These are phyloP conservation scores for Pythium guiyangense DNA, from an alignment of 352 stramenopile species.

Conservation along the genomic window DNA sequence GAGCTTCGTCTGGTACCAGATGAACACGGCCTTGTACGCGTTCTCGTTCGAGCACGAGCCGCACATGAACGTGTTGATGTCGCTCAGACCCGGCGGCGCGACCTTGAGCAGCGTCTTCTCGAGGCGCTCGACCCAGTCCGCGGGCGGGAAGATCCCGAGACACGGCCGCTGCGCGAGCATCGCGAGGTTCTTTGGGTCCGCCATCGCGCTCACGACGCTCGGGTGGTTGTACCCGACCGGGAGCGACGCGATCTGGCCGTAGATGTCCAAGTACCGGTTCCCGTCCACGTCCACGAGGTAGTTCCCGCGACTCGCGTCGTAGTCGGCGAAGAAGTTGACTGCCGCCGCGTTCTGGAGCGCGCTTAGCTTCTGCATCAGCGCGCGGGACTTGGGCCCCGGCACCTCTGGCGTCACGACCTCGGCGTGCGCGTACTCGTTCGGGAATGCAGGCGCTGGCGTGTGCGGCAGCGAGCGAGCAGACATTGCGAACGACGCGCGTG, in stretches of 20 bases:
- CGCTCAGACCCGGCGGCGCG: too few species aligned
- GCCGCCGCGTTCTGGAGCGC: constrained; percentile 60
- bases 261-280: constrained; percentile 82
- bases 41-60: too few species aligned
- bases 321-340: constrained; percentile 81
- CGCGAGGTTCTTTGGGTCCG: constrained; percentile 49
- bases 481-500: not conserved
- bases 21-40: too few species aligned
- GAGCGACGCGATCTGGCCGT: constrained; percentile 81
- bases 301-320: constrained; percentile 68
- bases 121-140: too few species aligned
- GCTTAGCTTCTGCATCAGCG: constrained; percentile 43
- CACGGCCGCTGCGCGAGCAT: constrained; percentile 72
- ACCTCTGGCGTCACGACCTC: too few species aligned
- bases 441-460: constrained; percentile 57
- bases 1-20: too few species aligned
- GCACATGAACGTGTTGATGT: too few species aligned
- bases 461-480: constrained; percentile 15
- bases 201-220: constrained; percentile 59
- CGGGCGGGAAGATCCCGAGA: constrained; percentile 74
- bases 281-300: constrained; percentile 85
- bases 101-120: too few species aligned
- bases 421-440: constrained; percentile 46
- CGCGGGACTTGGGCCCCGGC: constrained; percentile 62
- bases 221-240: constrained; percentile 87